Base-by-base conservation (phyloP, 2,329 filamentous ascomycete genomes). In the Zymoseptoria passerinii region DNA sequence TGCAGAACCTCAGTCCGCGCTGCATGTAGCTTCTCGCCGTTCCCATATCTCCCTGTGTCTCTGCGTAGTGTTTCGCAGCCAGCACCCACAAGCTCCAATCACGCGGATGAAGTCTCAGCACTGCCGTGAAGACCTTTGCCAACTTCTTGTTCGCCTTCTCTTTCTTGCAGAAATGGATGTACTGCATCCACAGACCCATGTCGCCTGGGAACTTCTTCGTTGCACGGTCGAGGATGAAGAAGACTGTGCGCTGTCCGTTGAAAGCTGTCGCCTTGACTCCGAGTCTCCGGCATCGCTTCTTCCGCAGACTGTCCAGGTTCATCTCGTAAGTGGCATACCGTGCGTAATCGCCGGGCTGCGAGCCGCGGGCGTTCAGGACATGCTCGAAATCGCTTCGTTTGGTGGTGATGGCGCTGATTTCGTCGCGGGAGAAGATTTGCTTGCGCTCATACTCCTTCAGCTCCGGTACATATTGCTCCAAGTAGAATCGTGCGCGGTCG, bases 301-400 rank as follows among this genome's bases (percentile, higher is more conserved):
- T 83, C 58, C 91, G 87, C 49, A 97, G 81, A 2, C 82, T 75
- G 67, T 96, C 90, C 10, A 80, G 70, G 59, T 79, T 87, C 75
- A 83, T 84, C 69, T 87, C 84, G 68, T 85, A 86, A 63, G 83
- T 83, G 51, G 88, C 87, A 77, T 97, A 99, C 65, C 86, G 83
- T 56, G 89, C 85, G 77, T 90, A 97, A 71, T 96, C 90, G 60
- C 82, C 76, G 0, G 92, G 83, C 49, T 83, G 83, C 61, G 86
- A 86, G 53, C 91, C 90, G 23, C 90, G 86, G 2, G 90, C 86
- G 61, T 96, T 89, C 65, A 97, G 83, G 58, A 86, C 88, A 76
- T 96, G 92, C 74, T 99, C 94, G 72, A 92, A 95, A 67, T 95
- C 89, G 70, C 90, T 95, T 67, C 94, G 86, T 74, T 94, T 96